Percentiles rank a stretch among this genome's conserved stretches.
Conservation (phyloP, 2,329 filamentous ascomycete genomes). For the Exophiala aquamarina region DNA sequence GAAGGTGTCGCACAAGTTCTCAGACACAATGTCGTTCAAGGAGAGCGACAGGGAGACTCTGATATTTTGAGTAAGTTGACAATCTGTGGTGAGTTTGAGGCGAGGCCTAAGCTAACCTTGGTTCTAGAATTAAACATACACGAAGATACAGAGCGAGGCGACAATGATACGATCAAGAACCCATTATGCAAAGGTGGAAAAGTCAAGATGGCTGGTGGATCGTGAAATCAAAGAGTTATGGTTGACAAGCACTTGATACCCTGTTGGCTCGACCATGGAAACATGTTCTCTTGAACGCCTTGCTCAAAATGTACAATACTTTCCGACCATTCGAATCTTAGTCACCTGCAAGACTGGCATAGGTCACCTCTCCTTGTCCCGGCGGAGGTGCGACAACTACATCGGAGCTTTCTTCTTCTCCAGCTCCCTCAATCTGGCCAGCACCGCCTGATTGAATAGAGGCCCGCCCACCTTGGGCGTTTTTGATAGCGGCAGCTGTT, state of each 20-base stretch:
- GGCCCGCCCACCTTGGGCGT: slow-evolving; percentile 31
- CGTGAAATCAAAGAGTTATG: slow-evolving; percentile 31
- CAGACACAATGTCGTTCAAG: slow-evolving; percentile 84
- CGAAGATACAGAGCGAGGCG: slow-evolving; percentile 82
- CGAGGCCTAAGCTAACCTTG: too few relatives aligned
- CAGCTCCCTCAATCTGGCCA: slow-evolving; percentile 43
- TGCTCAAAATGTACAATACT: slow-evolving; percentile 34
- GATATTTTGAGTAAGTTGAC: slow-evolving; percentile 14
- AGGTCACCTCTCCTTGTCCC: slow-evolving; percentile 73
- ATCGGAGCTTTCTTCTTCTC: slow-evolving; percentile 35
- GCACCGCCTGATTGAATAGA: slow-evolving; percentile 31
- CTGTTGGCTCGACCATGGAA: neutral
- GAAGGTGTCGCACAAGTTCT: slow-evolving; percentile 79
- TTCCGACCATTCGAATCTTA: slow-evolving; percentile 41
- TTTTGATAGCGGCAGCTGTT: slow-evolving; percentile 52
- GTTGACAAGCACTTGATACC: too few relatives aligned
- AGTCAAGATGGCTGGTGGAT: slow-evolving; percentile 34
- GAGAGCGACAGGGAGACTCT: slow-evolving; percentile 52
- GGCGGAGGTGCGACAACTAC: slow-evolving; percentile 72
- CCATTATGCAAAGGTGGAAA: slow-evolving; percentile 22
- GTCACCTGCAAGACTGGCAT: slow-evolving; percentile 82
- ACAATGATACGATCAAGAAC: slow-evolving; percentile 83
- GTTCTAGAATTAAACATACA: slow-evolving; percentile 78
- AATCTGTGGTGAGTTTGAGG: too few relatives aligned
- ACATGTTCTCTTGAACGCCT: slow-evolving; percentile 20